Conservation (phyloP, 2,329 filamentous ascomycete genomes). For the Sporothrix euskadiensis region DNA sequence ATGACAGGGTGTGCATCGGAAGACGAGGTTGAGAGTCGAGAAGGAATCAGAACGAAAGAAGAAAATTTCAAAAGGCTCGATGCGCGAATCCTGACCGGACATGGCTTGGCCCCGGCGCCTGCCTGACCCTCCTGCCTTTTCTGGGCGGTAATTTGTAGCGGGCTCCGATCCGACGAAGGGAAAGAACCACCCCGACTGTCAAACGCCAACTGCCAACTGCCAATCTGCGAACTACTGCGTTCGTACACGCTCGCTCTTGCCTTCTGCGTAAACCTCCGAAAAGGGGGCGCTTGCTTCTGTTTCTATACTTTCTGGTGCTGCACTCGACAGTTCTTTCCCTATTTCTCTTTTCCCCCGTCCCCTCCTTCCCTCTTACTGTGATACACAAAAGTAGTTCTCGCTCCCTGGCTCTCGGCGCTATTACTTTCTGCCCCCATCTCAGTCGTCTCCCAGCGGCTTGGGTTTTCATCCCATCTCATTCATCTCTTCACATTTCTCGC, state of each 20-base stretch:
- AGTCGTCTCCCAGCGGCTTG: background rate
- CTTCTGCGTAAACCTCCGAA: background rate
- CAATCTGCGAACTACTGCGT: background rate
- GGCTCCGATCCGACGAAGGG: background rate
- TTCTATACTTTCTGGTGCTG: background rate
- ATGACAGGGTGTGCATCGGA: background rate
- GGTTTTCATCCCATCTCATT: conserved; percentile 1
- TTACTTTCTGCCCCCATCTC: background rate
- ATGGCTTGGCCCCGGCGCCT: conserved; percentile 13
- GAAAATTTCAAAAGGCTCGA: background rate
- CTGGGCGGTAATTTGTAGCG: background rate
- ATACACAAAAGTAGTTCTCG: background rate
- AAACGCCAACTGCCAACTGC: background rate
- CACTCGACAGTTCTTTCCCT: conserved; percentile 15
- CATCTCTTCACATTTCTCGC: background rate
- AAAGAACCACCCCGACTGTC: background rate
- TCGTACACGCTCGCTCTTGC: background rate
- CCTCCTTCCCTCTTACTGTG: background rate
- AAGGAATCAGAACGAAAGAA: background rate
- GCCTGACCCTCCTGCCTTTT: conserved; percentile 2
- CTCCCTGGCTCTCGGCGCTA: conserved; percentile 10
- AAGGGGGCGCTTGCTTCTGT: background rate
- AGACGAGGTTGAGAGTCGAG: background rate
- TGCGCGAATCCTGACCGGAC: background rate
- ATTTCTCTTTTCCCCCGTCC: background rate